Conservation (phyloP, 2,329 filamentous ascomycete genomes). For the Colletotrichum sp. region DNA sequence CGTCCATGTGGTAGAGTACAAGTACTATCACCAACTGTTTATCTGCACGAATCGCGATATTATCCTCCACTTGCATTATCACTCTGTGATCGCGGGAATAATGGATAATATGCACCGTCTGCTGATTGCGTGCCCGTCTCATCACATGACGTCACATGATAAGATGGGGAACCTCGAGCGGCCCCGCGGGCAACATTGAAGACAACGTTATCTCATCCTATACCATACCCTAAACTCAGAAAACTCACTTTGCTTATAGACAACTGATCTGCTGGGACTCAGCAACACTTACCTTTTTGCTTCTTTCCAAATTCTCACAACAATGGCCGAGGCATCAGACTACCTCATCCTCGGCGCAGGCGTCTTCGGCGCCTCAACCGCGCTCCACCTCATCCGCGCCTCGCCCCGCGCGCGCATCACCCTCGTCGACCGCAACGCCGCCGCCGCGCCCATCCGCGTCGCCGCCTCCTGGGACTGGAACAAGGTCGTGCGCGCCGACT, state of each 20-base stretch:
- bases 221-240: rapidly evolving
- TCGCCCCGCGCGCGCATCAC: constrained; percentile 23
- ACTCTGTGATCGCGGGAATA: neutral
- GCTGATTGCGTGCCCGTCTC: neutral
- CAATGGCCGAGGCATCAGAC: neutral
- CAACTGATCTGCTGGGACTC: neutral
- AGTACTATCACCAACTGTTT: neutral
- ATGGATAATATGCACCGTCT: neutral
- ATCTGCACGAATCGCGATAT: neutral
- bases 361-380: constrained; percentile 55
- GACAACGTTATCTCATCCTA: neutral
- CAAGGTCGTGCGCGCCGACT: constrained; percentile 43
- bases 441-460: constrained; percentile 26
- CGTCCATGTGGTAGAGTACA: neutral
- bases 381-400: constrained; percentile 46
- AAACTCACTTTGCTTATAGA: neutral
- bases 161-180: neutral
- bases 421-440: constrained; percentile 29
- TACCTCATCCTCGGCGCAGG: constrained; percentile 54
- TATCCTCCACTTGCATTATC: neutral
- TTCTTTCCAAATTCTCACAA: neutral
- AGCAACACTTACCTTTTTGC: too few species aligned
- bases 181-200: neutral
- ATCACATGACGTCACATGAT: constrained; percentile 14
- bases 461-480: constrained; percentile 37